Base-by-base conservation (phyloP, 2,329 filamentous ascomycete genomes). In the Septoria petroselini region DNA sequence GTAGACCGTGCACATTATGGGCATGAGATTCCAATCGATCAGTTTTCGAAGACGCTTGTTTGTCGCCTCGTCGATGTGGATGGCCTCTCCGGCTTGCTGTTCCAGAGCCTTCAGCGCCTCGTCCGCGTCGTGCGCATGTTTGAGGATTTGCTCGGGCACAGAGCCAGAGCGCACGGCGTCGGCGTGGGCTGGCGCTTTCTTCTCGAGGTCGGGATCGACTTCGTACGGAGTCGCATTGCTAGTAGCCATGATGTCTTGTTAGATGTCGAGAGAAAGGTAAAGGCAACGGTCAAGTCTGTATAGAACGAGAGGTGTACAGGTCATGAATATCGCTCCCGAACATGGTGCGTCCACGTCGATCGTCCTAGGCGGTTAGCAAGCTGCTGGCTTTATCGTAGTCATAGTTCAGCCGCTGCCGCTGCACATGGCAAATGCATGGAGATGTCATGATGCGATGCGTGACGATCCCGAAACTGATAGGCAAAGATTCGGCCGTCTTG, bases 1-100 rank as follows among this genome's bases (percentile, higher is more conserved):
- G 59, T 83, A 83, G 1, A 78, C 59, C 57, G 71, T 48, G 67
- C 78, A 81, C 65, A 83, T 73, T 23, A 81, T 66, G 0, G 79
- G 80, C 75, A 83, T 79, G 55, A 82, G 66, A 61, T 81, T 77
- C 74, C 72, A 76, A 64, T 86, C 83, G 52, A 85, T 84, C 45
- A 73, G 78, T 14, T 73, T 68, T n/a, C 85, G 61, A 12, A 86
- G 62, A n/a, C 78, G 69, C 55, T 74, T 78, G 57, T 80, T 82
- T 18, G 78, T 80, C 39, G 73, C 74, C 55, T 76, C 77, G 46
- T 78, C 79, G 29, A 83, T 66, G 29, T 76, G 70, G 17, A 82
- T 68, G 0, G 75, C 62, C 58, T 80, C 71, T 17, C 78, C 79
- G 1, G 74, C 68, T 40, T 73, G 60, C 7, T 71, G 65, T 40